Evolutionary conservation across 2,329 filamentous ascomycete species (phyloP), one percentile per base, ranked within the genome.

Genomic region (Nothophoma quercina): DNA sequence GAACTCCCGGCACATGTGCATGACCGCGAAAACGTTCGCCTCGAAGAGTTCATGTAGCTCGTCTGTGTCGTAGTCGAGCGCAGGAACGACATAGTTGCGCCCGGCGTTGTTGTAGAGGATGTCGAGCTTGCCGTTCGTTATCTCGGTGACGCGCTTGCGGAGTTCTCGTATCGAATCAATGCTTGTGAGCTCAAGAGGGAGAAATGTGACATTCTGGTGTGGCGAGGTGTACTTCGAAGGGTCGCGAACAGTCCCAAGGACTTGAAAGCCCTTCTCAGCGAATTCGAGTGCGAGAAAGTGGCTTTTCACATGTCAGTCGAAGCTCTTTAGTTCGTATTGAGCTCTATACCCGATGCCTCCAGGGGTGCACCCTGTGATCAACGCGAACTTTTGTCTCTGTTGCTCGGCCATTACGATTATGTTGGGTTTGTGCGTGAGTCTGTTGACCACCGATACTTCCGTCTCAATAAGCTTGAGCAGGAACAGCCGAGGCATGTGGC

Each of bases 71-170:
- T 83, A 77, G 53, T 86, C 83, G 44, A 83, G 75, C 5, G 83
- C 83, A 1, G 83, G 82, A 2, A 85, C 78, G 1, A 81, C 84
- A 59, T 84, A 85, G 60, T 85, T 81, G 10, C 77, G 66, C 6
- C 79, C 80, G 49, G 83, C 83, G 72, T 86, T 86, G 66, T 85
- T 85, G 61, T 85, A 79, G 10, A 86, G 73, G 58, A 81, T 79
- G 60, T 85, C 79, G n/a, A 86, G 74, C 39, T 76, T 78, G 16
- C 78, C 79, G 7, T 70, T 71, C 0, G 83, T 79, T 16, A 77
- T 72, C 12, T 68, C 69, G 33, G 77, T 69, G 13, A 86, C 75
- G 43, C 81, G 76, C 6, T 73, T 66, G 55, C 75, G 77, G 32
- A 84, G 78, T 9, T 69, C 67, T 19, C 72, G 68, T 51, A 86